Base-by-base conservation (phyloP, 2,329 filamentous ascomycete species). In the Cryphonectria naterciae region DNA sequence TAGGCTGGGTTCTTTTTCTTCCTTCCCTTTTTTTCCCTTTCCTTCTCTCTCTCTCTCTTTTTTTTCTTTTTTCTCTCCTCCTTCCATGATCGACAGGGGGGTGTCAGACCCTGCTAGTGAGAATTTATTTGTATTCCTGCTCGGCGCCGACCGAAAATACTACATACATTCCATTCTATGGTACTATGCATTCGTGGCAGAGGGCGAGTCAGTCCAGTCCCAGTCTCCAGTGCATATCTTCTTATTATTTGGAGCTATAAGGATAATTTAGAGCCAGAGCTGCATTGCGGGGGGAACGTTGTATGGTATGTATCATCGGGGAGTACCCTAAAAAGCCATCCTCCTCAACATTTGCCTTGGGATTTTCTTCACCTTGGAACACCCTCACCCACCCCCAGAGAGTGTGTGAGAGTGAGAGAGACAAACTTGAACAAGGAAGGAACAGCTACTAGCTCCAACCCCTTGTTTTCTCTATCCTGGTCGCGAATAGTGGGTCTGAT, bases 21-120 rank as follows among this genome's bases (percentile, higher is more conserved):
- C 13, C 7, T 39, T 32, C 28, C n/a, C 46, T 49, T 49, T 2
- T 22, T 65, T 10, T 11, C 7, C 11, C 7, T 13, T 32, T 49
- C 46, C n/a, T n/a, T 8, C 13, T 65, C 10, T 11, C 11, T 39
- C 37, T 39, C 11, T 10, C 6, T 49, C 46, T 49, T n/a, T 8
- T 11, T 65, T 3, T 11, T 11, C 11, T 11, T 39, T 39, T 10
- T 37, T 2, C 13, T 39, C 10, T 39, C 1, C 37, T 39, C 13
- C 37, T 39, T 39, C 37, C 37, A 28, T 32, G 64, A 37, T 52
- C 64, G 28, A 41, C 65, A 67, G 65, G 65, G 52, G 52, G 52
- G 37, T 25, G 11, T 66, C 46, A 37, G 32, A 19, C 32, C 64
- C 43, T 19, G 19, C 32, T 35, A 56, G 52, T 56, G 25, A 56